Percentiles rank a stretch among this genome's conserved stretches.
Evolutionary conservation across 352 stramenopile species (phyloP).

Genomic region (Phytophthora fragariae): DNA sequence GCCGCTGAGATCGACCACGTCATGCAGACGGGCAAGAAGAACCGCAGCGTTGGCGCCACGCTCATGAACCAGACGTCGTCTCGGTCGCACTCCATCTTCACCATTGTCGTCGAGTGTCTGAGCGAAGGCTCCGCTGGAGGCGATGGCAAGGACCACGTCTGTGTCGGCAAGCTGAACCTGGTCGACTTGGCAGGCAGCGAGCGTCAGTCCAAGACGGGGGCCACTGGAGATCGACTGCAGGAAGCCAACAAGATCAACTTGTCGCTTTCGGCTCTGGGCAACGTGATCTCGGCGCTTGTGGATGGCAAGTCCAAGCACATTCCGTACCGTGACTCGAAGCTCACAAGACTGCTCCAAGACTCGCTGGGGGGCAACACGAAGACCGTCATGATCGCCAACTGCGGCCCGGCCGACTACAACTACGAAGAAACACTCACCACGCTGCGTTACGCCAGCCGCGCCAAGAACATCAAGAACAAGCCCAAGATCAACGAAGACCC

Average conservation of each 20-base stretch:
- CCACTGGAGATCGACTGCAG: conserved; percentile 72
- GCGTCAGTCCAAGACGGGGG: conserved; percentile 78
- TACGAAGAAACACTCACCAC: conserved; percentile 96
- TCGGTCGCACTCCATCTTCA: conserved; percentile 98
- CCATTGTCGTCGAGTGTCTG: conserved; percentile 95
- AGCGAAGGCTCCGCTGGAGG: conserved; percentile 56
- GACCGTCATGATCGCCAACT: conserved; percentile 99
- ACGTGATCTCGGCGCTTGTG: conserved; percentile 89
- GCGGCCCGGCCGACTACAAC: conserved; percentile 97
- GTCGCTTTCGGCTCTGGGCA: conserved; percentile 83
- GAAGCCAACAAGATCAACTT: conserved; percentile 88
- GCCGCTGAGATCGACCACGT: conserved; percentile 92
- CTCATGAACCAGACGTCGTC: conserved; percentile 98
- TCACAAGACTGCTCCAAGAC: conserved; percentile 97
- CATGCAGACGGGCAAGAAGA: conserved; percentile 95
- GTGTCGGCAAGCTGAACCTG: conserved; percentile 97
- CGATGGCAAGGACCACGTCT: conserved; percentile 93
- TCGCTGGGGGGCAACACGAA: conserved; percentile 98
- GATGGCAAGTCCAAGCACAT: conserved; percentile 88
- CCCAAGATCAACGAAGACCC: conserved; percentile 98
- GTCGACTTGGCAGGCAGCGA: conserved; percentile 85
- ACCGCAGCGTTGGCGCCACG: conserved; percentile 94
- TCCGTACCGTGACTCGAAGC: conserved; percentile 95
- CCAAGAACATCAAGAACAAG: conserved; percentile 99
- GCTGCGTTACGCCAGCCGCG: conserved; percentile 96